Conservation (phyloP, 176 grass and related monocot species). For the Tillandsia leiboldiana region DNA sequence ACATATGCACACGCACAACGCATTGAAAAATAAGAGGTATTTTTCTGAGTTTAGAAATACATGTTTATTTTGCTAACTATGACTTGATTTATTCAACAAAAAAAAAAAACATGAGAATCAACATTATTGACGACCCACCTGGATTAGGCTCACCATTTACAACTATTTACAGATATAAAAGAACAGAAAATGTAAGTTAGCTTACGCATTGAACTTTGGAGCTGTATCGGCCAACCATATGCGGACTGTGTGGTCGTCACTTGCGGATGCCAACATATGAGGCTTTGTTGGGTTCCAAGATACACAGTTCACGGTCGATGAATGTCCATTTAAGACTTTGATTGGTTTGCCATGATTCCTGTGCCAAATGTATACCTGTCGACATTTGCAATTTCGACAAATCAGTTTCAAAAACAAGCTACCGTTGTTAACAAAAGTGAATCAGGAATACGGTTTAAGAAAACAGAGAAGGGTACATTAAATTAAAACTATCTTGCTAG, state of each 20-base stretch:
- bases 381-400: background rate
- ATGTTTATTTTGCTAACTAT: background rate
- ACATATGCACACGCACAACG: too few species aligned
- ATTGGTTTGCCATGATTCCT: slow-evolving; percentile 48
- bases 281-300: slow-evolving; percentile 77
- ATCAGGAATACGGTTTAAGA: background rate
- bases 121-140: background rate
- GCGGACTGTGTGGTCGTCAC: slow-evolving; percentile 72
- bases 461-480: too few species aligned
- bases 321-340: slow-evolving; percentile 66
- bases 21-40: background rate
- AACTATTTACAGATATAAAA: slow-evolving; percentile 20
- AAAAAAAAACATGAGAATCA: background rate
- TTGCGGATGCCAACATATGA: slow-evolving; percentile 83
- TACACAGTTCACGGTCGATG: slow-evolving; percentile 70
- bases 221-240: slow-evolving; percentile 45
- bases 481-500: too few species aligned
- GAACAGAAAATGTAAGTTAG: background rate
- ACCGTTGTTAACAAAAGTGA: background rate
- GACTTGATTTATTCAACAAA: background rate
- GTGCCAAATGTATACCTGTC: slow-evolving; percentile 87
- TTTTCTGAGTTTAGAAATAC: background rate
- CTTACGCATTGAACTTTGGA: background rate
- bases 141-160: slow-evolving; percentile 16
- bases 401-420: background rate